Evolutionary conservation across 2,329 filamentous ascomycete species (phyloP).

Genomic region (Periconia sp.): DNA sequence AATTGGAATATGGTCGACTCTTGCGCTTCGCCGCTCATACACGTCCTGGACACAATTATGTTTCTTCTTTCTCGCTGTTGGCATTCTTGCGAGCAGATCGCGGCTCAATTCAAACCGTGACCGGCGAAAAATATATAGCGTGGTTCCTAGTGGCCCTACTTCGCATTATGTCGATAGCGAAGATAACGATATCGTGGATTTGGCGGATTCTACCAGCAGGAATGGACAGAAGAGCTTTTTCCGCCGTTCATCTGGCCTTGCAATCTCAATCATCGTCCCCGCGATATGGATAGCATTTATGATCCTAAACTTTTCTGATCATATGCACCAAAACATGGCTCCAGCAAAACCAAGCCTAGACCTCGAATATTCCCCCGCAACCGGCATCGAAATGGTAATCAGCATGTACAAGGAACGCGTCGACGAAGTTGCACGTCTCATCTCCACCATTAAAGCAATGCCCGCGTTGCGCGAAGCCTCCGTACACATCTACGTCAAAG

Average conservation of each 20-base stretch:
- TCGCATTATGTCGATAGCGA: slow-evolving; percentile 5
- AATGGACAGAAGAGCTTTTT: not conserved
- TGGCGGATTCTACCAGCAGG: not conserved
- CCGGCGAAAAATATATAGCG: slow-evolving; percentile 4
- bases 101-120: not conserved
- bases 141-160: not conserved
- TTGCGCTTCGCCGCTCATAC: slow-evolving; percentile 23
- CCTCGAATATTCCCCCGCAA: slow-evolving; percentile 19
- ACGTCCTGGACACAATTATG: slow-evolving; percentile 18
- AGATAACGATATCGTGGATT: not conserved
- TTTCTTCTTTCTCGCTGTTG: slow-evolving; percentile 4
- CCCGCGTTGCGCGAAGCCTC: slow-evolving; percentile 15
- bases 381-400: slow-evolving; percentile 37
- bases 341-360: slow-evolving; percentile 14
- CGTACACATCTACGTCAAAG: slow-evolving; percentile 35
- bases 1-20: slow-evolving; percentile 14
- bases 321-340: not conserved
- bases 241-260: slow-evolving; percentile 3
- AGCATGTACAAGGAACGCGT: slow-evolving; percentile 42
- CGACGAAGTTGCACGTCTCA: slow-evolving; percentile 21
- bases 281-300: slow-evolving; percentile 19
- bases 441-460: slow-evolving; percentile 19
- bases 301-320: slow-evolving; percentile 17
- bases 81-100: not conserved
- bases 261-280: slow-evolving; percentile 10